Base-by-base conservation (phyloP, 352 stramenopile species). In the Globisporangium parvum region DNA sequence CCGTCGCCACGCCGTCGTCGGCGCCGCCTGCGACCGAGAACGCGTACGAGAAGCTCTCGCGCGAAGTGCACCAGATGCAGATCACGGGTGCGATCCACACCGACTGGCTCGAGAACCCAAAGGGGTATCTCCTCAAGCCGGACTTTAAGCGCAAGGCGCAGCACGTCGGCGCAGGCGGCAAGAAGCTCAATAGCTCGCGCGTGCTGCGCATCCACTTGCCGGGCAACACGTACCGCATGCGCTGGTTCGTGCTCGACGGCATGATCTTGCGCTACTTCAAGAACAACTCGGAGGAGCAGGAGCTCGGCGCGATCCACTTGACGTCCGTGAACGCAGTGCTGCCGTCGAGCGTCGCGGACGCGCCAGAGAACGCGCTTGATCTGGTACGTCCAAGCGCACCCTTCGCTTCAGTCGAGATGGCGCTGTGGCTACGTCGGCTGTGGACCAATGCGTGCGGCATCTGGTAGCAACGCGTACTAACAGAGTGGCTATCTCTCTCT, bases 181-280 rank as follows among this genome's bases (percentile, higher is more conserved):
- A 95, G 66, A 91, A 92, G 55, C 77, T 95, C 51, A 89, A 91
- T 59, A 84, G 70, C 53, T 88, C 82, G n/a, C 68, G 82, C 37
- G 60, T 87, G 11, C 62, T 95, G 57, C 76, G 83, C 31, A 69
- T 93, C 21, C 85, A 95, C 50, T 55, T 95, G 48, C 85, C 85
- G 6, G 83, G 83, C 6, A 93, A 77, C 62, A 75, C 83, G 48
- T 95, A 93, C 61, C 67, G 84, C 44, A 78, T 86, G 56, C 67
- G 85, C 11, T 95, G 85, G 85, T 95, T 95, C 66, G 85, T 93
- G 54, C 73, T 95, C 33, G 85, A 95, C 53, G 83, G 85, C 47
- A 92, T 95, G 83, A 91, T 93, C 45, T 58, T 95, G 59, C 81
- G 82, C 10, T 95, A 95, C 64, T 95, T 93, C 51, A 92, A 92